These are phyloP conservation scores for Trapa bicornis DNA, from an alignment of 345 rosid genomes.

Conservation along the genomic window DNA sequence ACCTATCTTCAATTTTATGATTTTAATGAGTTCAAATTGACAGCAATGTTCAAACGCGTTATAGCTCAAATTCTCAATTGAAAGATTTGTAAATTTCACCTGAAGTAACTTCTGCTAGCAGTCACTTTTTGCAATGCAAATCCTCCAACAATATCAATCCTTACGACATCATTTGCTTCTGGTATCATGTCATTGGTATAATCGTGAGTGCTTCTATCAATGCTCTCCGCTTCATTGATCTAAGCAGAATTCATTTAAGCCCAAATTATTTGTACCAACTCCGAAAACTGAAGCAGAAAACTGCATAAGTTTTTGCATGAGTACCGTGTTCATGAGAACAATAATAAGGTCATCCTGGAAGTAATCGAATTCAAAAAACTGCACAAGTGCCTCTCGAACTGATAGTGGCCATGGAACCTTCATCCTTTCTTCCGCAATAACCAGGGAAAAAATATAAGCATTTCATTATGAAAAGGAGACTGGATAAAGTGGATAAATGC, in stretches of 20 bases:
- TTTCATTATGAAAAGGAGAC: slow-evolving; percentile 6
- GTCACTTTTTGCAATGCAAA: slow-evolving; percentile 79
- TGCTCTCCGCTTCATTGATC: slow-evolving; percentile 52
- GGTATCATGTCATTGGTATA: slow-evolving; percentile 38
- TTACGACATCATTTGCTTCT: slow-evolving; percentile 52
- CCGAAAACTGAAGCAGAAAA: background rate
- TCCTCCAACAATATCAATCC: slow-evolving; percentile 74
- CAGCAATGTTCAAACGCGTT: background rate
- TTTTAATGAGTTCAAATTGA: background rate
- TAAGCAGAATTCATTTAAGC: slow-evolving; percentile 16
- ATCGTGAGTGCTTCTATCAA: slow-evolving; percentile 44
- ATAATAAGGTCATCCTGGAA: slow-evolving; percentile 57
- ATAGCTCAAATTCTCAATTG: background rate
- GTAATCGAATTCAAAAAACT: slow-evolving; percentile 58
- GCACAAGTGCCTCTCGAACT: slow-evolving; percentile 72
- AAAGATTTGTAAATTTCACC: slow-evolving; percentile 24
- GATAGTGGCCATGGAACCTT: slow-evolving; percentile 88
- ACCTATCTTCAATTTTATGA: background rate
- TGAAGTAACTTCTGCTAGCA: slow-evolving; percentile 62
- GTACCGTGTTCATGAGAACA: slow-evolving; percentile 61
- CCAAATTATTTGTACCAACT: background rate
- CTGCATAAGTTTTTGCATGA: background rate
- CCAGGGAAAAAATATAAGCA: slow-evolving; percentile 2
- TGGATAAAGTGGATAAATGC: background rate
- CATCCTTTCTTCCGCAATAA: slow-evolving; percentile 70